Base-by-base conservation (phyloP, 345 rosid genomes). In the Sisymbrium irio region DNA sequence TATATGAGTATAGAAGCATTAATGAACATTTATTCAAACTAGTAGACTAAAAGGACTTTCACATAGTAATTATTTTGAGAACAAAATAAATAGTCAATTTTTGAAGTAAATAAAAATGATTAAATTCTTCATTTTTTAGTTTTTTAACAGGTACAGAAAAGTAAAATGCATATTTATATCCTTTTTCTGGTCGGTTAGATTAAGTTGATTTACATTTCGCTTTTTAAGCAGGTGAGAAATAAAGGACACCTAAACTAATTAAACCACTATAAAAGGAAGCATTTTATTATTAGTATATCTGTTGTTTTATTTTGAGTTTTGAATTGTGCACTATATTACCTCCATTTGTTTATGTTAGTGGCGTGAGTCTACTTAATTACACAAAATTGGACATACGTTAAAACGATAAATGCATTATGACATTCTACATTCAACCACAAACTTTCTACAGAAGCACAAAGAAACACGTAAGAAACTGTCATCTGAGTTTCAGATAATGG, bases 391-490 rank as follows among this genome's bases (percentile, higher is more conserved):
- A 17, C 64, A 54, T 42, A 42, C 57, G 22, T 68, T 75, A 50
- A 50, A 75, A 51, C 47, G 63, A 75, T 67, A 76, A 68, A 37
- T 76, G 14, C 53, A 76, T 63, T 10, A 68, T 45, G 14, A 56
- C 53, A 69, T 62, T 69, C 45, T 55, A 39, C 49, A 62, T 63
- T 63, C 75, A 70, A 64, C 66, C 46, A 63, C 65, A 68, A 69
- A 54, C 65, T 69, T 44, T 56, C 56, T 7, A 62, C 9, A 69
- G 75, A 76, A 47, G 45, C 45, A 76, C 61, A 76, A 70, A 70
- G 75, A 70, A 76, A 55, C 71, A 76, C 80, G 80, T 76, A 70
- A 76, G 44, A 76, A 62, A 69, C 59, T 19, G 42, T 70, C n/a
- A 46, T 56, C 7, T 46, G 39, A 9, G 69, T 62, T 69, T 69